Conservation (phyloP, 441 rosid genomes). For the Dalechampia spathulata region DNA sequence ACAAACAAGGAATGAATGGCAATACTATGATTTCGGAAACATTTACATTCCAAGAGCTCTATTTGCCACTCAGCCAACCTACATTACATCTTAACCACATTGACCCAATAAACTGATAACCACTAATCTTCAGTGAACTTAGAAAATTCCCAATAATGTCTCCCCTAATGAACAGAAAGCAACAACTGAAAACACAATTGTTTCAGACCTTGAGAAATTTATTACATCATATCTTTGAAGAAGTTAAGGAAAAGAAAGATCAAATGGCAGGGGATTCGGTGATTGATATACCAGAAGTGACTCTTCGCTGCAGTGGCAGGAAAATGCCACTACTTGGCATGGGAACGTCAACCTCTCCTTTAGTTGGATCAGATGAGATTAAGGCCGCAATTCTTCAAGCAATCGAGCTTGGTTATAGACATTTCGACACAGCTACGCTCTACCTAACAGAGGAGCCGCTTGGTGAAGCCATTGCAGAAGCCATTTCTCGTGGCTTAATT, state of each 20-base stretch:
- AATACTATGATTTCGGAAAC: slow-evolving; percentile 3
- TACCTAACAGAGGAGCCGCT: slow-evolving; percentile 7
- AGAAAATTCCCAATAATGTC: not conserved
- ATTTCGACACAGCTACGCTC: slow-evolving; percentile 2
- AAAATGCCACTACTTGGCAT: slow-evolving; percentile 5
- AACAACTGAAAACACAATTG: not conserved
- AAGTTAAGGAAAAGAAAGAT: too few relatives aligned
- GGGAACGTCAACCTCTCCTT: slow-evolving; percentile 10
- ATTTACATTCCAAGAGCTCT: not conserved
- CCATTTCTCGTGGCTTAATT: not conserved
- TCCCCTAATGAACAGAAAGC: not conserved
- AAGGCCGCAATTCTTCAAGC: slow-evolving; percentile 4
- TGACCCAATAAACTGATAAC: not conserved
- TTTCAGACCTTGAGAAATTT: too few relatives aligned
- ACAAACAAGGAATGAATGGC: slow-evolving; percentile 5
- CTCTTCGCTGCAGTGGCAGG: not conserved
- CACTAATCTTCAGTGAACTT: not conserved
- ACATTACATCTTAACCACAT: slow-evolving; percentile 9
- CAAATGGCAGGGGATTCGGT: not conserved
- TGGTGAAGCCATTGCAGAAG: slow-evolving; percentile 8
- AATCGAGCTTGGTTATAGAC: slow-evolving; percentile 6
- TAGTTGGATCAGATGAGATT: not conserved
- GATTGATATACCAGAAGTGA: not conserved
- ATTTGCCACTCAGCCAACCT: slow-evolving; percentile 2
- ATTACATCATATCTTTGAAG: too few relatives aligned